These are phyloP conservation scores for Penicillium palitans DNA, from an alignment of 2,329 filamentous ascomycete species.

Conservation along the genomic window DNA sequence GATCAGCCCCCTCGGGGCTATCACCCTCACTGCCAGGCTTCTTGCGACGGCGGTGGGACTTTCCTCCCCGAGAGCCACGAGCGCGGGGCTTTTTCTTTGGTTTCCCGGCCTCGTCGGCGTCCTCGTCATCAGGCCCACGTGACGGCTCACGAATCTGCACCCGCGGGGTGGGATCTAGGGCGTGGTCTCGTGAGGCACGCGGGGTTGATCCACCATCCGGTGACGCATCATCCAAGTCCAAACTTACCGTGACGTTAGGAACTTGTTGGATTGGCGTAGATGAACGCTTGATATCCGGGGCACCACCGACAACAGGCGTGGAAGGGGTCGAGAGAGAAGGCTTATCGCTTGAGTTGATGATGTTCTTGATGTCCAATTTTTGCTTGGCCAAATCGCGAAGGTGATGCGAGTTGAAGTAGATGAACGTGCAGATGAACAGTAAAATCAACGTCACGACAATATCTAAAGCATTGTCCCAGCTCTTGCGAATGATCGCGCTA, in stretches of 20 bases:
- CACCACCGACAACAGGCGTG: slow-evolving; percentile 35
- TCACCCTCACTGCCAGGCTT: slow-evolving; percentile 58
- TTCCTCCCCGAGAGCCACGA: slow-evolving; percentile 69
- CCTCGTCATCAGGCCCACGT: slow-evolving; percentile 35
- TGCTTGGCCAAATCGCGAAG: slow-evolving; percentile 45
- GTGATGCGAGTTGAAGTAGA: slow-evolving; percentile 46
- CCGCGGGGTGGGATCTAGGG: slow-evolving; percentile 31
- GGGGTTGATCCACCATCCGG: slow-evolving; percentile 32
- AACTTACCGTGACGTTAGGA: slow-evolving; percentile 35
- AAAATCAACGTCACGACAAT: slow-evolving; percentile 46
- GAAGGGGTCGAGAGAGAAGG: slow-evolving; percentile 40
- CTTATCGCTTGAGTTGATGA: slow-evolving; percentile 43
- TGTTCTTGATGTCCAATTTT: slow-evolving; percentile 48
- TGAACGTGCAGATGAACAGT: slow-evolving; percentile 43
- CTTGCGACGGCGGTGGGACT: slow-evolving; percentile 58
- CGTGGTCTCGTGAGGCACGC: slow-evolving; percentile 26
- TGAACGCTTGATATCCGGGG: slow-evolving; percentile 30
- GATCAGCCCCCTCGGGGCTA: slow-evolving; percentile 58
- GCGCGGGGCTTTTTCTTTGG: slow-evolving; percentile 67
- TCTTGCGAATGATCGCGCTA: slow-evolving; percentile 48
- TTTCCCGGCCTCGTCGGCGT: slow-evolving; percentile 40
- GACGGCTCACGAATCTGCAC: slow-evolving; percentile 45
- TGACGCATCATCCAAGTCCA: slow-evolving; percentile 27
- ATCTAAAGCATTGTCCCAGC: slow-evolving; percentile 48
- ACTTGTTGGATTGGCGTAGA: slow-evolving; percentile 24